phyloP scores from a whole-genome alignment of 2,329 filamentous ascomycete genomes.

The Xylaria digitata region DNA sequence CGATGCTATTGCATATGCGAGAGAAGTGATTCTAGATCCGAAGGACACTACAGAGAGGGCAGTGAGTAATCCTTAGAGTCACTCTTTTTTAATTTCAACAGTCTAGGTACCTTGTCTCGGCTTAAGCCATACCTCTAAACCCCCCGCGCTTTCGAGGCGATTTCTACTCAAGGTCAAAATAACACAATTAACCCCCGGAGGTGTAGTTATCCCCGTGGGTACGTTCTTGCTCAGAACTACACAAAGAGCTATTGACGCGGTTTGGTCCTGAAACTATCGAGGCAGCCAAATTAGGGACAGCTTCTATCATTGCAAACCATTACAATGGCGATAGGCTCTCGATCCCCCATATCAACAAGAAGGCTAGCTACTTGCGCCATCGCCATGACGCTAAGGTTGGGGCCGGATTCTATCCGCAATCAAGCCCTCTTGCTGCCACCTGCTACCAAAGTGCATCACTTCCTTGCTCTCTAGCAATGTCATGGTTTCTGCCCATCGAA shows the following conservation, averaged over 20 bases:
- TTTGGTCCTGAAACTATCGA: slow-evolving; percentile 31
- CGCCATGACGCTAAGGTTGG: slow-evolving; percentile 24
- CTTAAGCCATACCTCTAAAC: no score
- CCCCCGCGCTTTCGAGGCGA: no score
- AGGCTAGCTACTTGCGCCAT: slow-evolving; percentile 36
- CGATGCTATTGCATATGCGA: slow-evolving; percentile 30
- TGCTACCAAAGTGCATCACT: slow-evolving; percentile 34
- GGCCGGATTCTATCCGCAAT: slow-evolving; percentile 34
- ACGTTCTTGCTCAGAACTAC: slow-evolving; percentile 32
- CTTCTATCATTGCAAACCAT: slow-evolving; percentile 23
- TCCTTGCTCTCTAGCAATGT: slow-evolving; percentile 31
- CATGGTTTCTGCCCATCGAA: slow-evolving; percentile 30
- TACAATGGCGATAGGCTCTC: slow-evolving; percentile 29
- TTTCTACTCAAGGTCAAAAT: background rate
- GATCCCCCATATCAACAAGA: slow-evolving; percentile 36
- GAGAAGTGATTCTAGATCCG: slow-evolving; percentile 31
- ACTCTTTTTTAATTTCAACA: no score
- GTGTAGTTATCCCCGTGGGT: slow-evolving; percentile 17
- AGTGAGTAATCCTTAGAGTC: background rate
- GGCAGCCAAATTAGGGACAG: slow-evolving; percentile 25
- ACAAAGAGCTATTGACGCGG: slow-evolving; percentile 32
- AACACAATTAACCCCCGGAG: background rate
- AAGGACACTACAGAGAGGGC: slow-evolving; percentile 28
- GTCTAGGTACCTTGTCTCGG: no score
- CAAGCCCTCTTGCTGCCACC: slow-evolving; percentile 29